A percentile compares a stretch with the other conserved stretches of the same genome.
phyloP scores from a whole-genome alignment of 306 rosid genomes.

The Echinosophora koreensis region DNA sequence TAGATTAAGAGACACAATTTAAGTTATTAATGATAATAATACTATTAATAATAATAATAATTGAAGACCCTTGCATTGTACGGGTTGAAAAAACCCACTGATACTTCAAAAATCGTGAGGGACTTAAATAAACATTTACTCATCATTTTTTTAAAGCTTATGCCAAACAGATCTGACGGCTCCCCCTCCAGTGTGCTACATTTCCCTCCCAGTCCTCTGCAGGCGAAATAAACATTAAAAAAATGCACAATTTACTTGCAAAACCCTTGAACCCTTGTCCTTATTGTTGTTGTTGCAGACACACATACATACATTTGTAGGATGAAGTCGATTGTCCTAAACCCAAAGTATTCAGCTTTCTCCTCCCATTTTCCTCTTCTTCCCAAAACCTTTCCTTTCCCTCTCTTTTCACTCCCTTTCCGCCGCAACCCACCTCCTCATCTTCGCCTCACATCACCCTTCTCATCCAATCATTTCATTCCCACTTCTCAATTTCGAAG shows the following conservation, averaged over 20 bases:
- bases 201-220: neutral
- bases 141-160: no score
- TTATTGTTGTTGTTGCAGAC: neutral
- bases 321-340: constrained; percentile 70
- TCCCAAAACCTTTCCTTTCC: constrained; percentile 50
- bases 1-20: no score
- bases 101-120: no score
- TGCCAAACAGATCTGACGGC: no score
- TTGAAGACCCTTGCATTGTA: no score
- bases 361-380: constrained; percentile 42
- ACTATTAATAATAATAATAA: no score
- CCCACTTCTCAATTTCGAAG: constrained; percentile 50
- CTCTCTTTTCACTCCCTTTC: constrained; percentile 50
- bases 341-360: constrained; percentile 60
- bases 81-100: no score
- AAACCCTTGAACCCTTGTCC: constrained; percentile 64
- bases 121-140: no score
- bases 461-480: constrained; percentile 38
- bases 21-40: no score
- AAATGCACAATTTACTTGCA: neutral
- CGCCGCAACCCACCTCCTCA: constrained; percentile 35
- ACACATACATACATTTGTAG: constrained; percentile 8
- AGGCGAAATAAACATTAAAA: no score
- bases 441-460: constrained; percentile 47
- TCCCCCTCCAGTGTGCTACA: no score